phyloP scores from a whole-genome alignment of 768 basidiomycete species.

The Strobilomyces dryophilus region DNA sequence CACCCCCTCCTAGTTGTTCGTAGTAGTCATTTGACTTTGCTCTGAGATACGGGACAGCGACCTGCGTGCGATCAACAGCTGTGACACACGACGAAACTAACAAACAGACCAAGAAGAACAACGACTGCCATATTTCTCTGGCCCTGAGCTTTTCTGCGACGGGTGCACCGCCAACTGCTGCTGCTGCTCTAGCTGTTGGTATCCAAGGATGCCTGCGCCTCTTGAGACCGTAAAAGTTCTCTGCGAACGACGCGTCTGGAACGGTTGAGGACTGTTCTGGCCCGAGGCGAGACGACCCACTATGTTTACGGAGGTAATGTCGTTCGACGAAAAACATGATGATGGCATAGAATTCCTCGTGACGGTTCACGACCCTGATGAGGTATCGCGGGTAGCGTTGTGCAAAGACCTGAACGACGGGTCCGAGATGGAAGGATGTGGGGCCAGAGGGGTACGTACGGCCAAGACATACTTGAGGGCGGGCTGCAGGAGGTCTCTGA shows the following conservation, averaged over 20 bases:
- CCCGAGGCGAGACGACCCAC: conserved; percentile 40
- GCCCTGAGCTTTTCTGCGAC: conserved; percentile 60
- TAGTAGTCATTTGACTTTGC: conserved; percentile 89
- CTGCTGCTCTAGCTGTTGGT: conserved; percentile 59
- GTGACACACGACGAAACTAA: neutral
- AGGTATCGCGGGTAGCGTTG: conserved; percentile 93
- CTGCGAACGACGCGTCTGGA: conserved; percentile 88
- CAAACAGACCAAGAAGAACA: conserved; percentile 72
- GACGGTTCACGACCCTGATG: conserved; percentile 83
- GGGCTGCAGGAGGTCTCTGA: conserved; percentile 87
- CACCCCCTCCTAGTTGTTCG: conserved; percentile 83
- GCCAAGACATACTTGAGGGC: conserved; percentile 92
- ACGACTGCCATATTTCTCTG: conserved; percentile 69
- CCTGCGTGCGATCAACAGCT: conserved; percentile 31
- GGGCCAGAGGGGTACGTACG: conserved; percentile 42
- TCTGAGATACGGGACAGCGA: conserved; percentile 85
- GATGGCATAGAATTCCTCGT: conserved; percentile 93
- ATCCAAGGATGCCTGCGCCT: conserved; percentile 69
- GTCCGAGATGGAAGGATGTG: neutral
- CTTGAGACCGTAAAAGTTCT: conserved; percentile 94
- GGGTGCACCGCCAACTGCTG: conserved; percentile 64
- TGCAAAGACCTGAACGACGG: conserved; percentile 73
- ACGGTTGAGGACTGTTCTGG: conserved; percentile 2
- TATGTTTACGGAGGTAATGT: conserved; percentile 83
- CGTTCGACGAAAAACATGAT: conserved; percentile 89